A percentile compares a stretch with the other conserved stretches of the same genome.
phyloP scores from a whole-genome alignment of 2,329 filamentous ascomycete genomes.

The Furcasterigmium furcatum region DNA sequence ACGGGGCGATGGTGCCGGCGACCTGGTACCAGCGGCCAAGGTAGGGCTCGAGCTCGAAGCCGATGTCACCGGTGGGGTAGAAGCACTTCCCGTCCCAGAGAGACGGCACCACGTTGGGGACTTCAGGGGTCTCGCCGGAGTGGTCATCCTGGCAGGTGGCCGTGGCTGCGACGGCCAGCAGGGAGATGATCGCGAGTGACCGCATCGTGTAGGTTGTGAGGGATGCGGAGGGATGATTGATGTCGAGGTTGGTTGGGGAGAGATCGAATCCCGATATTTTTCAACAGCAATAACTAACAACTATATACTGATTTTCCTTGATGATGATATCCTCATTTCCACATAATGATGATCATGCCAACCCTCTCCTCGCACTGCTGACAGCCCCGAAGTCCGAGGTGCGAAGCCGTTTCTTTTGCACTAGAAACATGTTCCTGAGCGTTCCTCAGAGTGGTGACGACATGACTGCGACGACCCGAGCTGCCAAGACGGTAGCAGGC shows the following conservation, averaged over 20 bases:
- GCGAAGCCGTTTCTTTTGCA: constrained; percentile 2
- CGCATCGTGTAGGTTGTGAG: constrained; percentile 5
- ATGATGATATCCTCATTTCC: no score
- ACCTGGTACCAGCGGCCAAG: constrained; percentile 29
- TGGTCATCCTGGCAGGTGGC: constrained; percentile 9
- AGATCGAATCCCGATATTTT: no score
- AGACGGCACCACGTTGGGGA: constrained; percentile 19
- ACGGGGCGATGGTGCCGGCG: constrained; percentile 24
- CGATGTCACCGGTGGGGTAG: constrained; percentile 22
- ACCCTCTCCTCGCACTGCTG: constrained; percentile 7
- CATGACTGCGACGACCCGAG: constrained; percentile 5
- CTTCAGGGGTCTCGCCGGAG: neutral
- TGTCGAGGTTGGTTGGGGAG: no score
- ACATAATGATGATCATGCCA: constrained; percentile 9
- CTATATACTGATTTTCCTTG: no score
- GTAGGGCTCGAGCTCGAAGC: constrained; percentile 23
- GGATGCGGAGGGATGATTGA: neutral
- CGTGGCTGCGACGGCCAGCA: constrained; percentile 7
- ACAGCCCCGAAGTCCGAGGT: constrained; percentile 9
- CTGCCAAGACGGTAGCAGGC: constrained; percentile 3
- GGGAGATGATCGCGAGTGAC: constrained; percentile 6
- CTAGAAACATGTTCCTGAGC: neutral
- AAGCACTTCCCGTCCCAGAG: constrained; percentile 25
- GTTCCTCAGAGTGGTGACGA: constrained; percentile 8
- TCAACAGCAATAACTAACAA: no score